These are phyloP conservation scores for Santalum album DNA, from an alignment of 164 flowering plant species.

Conservation along the genomic window DNA sequence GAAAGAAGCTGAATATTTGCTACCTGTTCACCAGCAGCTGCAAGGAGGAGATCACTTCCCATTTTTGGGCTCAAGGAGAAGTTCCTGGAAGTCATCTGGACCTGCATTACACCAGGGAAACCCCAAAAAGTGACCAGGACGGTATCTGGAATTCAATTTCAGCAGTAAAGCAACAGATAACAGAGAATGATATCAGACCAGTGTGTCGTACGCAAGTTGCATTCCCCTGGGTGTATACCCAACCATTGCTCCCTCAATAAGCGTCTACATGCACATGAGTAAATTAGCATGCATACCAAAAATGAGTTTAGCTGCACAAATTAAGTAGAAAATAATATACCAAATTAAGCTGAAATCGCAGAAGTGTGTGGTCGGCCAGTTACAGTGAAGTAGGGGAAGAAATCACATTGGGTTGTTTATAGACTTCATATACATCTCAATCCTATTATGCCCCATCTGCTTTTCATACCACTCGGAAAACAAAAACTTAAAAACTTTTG, in stretches of 20 bases:
- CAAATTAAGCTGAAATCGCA: no score
- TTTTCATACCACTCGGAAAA: no score
- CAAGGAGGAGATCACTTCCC: constrained; percentile 73
- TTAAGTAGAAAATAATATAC: no score
- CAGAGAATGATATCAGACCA: constrained; percentile 39
- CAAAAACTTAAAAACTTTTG: no score
- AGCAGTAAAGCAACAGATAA: background rate
- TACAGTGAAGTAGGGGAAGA: no score
- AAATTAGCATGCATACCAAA: background rate
- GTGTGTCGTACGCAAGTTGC: constrained; percentile 79
- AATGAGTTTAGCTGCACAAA: no score
- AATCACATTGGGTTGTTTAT: no score
- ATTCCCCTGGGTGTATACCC: constrained; percentile 80
- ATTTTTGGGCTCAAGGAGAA: constrained; percentile 44
- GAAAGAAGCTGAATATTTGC: background rate
- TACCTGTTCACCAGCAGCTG: constrained; percentile 85
- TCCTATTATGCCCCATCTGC: no score
- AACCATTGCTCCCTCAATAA: constrained; percentile 83
- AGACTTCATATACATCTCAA: no score
- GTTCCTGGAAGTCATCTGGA: constrained; percentile 39
- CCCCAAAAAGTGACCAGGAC: background rate
- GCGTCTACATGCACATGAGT: constrained; percentile 44
- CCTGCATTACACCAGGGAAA: constrained; percentile 32
- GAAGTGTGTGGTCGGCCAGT: no score
- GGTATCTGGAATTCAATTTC: background rate